A percentile compares a stretch with the other conserved stretches of the same genome.
Conservation (phyloP, 176 grass and related monocot species). For the Tillandsia leiboldiana region DNA sequence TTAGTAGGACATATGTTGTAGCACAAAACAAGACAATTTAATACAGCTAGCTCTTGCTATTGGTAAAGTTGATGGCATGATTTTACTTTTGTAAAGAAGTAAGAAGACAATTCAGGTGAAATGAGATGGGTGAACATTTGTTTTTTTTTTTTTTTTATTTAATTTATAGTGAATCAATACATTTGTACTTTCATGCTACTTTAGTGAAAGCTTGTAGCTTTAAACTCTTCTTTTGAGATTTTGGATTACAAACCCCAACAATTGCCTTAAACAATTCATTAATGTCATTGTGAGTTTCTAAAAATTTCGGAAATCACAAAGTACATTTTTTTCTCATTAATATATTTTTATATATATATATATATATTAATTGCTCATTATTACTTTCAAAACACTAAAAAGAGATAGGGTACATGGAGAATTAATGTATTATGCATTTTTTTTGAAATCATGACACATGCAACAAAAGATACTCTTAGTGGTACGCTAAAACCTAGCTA, state of each 20-base stretch:
- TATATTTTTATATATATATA: not conserved
- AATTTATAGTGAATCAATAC: constrained; percentile 25
- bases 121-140: constrained; percentile 15
- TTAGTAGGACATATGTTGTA: no score
- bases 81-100: constrained; percentile 32
- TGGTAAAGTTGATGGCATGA: constrained; percentile 7
- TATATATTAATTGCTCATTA: not conserved
- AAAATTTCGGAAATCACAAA: not conserved
- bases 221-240: constrained; percentile 30
- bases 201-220: constrained; percentile 27
- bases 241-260: constrained; percentile 21
- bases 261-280: not conserved
- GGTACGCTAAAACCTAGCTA: no score
- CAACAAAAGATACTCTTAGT: no score
- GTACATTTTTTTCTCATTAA: not conserved
- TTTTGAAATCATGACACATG: no score
- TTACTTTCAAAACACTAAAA: no score
- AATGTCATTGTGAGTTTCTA: not conserved
- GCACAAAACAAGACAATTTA: no score
- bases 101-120: constrained; percentile 15
- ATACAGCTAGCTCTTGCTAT: no score
- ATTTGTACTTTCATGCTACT: constrained; percentile 31
- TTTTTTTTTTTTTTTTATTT: constrained; percentile 13
- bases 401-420: no score
- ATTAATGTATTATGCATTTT: no score